These are phyloP conservation scores for Adansonia digitata DNA, from an alignment of 345 rosid genomes.

Conservation along the genomic window DNA sequence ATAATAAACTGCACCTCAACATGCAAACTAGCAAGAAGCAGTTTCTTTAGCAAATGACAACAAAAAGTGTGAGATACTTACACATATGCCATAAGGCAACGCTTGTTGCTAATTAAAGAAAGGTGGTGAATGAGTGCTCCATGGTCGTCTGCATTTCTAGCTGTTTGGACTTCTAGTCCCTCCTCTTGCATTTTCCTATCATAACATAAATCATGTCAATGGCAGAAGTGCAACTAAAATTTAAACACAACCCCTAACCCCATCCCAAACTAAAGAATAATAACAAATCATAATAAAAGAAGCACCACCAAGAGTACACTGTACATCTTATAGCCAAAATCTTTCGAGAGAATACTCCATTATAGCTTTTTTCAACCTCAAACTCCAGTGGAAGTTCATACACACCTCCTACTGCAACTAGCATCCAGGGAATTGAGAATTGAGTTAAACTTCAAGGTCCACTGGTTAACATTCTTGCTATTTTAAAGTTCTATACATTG, in stretches of 20 bases:
- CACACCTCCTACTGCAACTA: not conserved
- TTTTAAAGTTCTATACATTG: not conserved
- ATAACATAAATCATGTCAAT: not conserved
- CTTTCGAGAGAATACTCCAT: not conserved
- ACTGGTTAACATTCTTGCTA: not conserved
- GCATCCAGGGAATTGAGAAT: not conserved
- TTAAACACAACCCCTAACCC: not conserved
- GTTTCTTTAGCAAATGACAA: conserved; percentile 6
- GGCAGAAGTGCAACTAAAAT: not conserved
- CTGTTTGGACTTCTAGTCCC: conserved; percentile 67
- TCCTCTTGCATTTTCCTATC: conserved; percentile 87
- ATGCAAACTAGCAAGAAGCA: conserved; percentile 4
- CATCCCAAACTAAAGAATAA: not conserved
- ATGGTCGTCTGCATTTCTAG: conserved; percentile 77
- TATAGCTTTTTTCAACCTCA: not conserved
- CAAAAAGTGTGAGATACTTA: conserved; percentile 23
- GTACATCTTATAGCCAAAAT: not conserved
- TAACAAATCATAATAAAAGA: not conserved
- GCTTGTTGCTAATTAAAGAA: conserved; percentile 75
- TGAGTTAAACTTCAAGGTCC: not conserved
- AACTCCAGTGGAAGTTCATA: not conserved
- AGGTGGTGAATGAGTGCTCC: conserved; percentile 89
- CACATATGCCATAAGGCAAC: conserved; percentile 91
- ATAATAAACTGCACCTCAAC: not conserved
- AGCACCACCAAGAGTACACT: not conserved